A percentile compares a stretch with the other conserved stretches of the same genome.
phyloP scores from a whole-genome alignment of 1,284 basidiomycete species.

The Ustilago cynodontis region DNA sequence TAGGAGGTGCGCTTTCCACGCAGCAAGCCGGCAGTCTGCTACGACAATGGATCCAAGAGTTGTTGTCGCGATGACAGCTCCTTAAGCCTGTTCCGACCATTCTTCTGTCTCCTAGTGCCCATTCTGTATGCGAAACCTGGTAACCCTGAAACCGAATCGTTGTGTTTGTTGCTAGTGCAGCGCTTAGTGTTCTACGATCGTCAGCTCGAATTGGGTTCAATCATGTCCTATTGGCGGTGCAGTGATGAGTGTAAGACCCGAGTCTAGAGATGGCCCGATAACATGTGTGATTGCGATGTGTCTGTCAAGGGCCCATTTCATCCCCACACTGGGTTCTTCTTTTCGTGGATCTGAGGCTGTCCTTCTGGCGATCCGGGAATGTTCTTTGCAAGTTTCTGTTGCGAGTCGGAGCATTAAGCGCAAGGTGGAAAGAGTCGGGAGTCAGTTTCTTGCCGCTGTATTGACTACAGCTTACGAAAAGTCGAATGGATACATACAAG shows the following conservation, averaged over 20 bases:
- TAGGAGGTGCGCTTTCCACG: conserved; percentile 83
- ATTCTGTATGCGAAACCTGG: too few relatives aligned
- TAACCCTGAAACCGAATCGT: background rate
- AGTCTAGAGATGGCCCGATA: conserved; percentile 9
- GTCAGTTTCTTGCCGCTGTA: background rate
- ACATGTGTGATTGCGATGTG: background rate
- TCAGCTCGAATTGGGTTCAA: background rate
- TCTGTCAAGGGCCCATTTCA: conserved; percentile 5
- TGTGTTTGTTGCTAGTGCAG: background rate
- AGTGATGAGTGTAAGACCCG: conserved; percentile 10
- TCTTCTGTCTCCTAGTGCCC: background rate
- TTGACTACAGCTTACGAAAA: background rate
- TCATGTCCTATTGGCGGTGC: conserved; percentile 19
- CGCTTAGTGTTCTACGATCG: background rate
- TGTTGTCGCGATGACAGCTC: conserved; percentile 73
- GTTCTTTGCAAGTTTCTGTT: conserved; percentile 87
- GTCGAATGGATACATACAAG: conserved; percentile 72
- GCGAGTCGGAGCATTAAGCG: conserved; percentile 69
- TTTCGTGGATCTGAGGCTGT: conserved; percentile 88
- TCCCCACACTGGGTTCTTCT: conserved; percentile 81
- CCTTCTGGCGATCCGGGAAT: conserved; percentile 91
- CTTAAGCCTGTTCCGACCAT: background rate
- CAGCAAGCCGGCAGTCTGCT: conserved; percentile 80
- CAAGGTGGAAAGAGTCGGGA: too few relatives aligned
- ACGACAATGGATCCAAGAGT: conserved; percentile 78